Base-by-base conservation (phyloP, 2,329 filamentous ascomycete species). In the Colletotrichum lentis region DNA sequence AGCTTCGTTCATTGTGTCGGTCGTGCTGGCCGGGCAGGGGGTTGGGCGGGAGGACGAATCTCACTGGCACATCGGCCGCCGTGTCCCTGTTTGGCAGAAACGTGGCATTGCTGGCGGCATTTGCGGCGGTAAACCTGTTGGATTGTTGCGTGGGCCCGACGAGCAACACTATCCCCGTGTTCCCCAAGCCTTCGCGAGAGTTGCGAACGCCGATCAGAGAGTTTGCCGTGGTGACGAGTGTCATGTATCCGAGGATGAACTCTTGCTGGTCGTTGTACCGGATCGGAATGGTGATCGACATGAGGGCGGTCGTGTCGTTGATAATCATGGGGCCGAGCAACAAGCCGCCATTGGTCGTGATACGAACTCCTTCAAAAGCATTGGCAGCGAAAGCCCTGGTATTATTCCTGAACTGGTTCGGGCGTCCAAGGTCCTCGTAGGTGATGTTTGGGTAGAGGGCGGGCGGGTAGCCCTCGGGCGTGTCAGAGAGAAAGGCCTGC, bases 211-310 rank as follows among this genome's bases (percentile, higher is more conserved):
- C 78, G n/a, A 88, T 80, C 3, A 96, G 81, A 1, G 90, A 84
- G 4, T 81, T 80, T 1, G 90, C 90, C 64, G 91, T 87, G 63
- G 91, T 85, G n/a, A 97, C 83, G 2, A 95, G 81, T 1, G 93
- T 97, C 81, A 97, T 86, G 81, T 93, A 97, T 1, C 93, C 94
- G 5, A 97, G 83, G 0, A 95, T 86, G 70, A 91, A 88, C 3
- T 80, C 80, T 49, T 79, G 76, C 2, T 85, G 84, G 2, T 84
- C 83, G 71, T 90, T 91, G 75, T 91, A 89, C 68, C 92, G 85
- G 61, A 97, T 88, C 0, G 94, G 92, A 18, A 95, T 80, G 0
- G 94, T 97, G 67, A 97, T 82, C 2, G 94, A 97, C 14, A 97
- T 77, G 12, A 97, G 81, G 24, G 92, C 91, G 71, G 91, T 91